phyloP scores from a whole-genome alignment of 352 stramenopile genomes.

The Phytopythium helicoides region DNA sequence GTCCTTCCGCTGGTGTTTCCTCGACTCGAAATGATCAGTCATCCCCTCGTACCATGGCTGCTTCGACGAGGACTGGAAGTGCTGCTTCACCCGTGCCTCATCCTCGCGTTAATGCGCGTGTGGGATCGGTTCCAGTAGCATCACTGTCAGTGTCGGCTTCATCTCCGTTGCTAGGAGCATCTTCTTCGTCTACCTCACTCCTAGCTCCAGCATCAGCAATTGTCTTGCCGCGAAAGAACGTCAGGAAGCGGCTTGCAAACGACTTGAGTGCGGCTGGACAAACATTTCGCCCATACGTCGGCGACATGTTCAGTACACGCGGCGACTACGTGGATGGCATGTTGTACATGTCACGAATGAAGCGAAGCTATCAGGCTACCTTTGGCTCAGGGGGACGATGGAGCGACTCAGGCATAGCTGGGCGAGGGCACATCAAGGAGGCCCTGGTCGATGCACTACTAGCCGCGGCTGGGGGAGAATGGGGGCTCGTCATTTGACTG shows the following conservation, averaged over 20 bases:
- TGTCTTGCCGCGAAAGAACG: conserved; percentile 36
- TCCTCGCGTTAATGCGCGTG: background rate
- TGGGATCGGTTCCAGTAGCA: background rate
- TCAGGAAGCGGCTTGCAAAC: conserved; percentile 31
- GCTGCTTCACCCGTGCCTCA: conserved; percentile 1
- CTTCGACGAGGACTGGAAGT: background rate
- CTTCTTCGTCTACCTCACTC: too few relatives aligned
- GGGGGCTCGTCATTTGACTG: background rate
- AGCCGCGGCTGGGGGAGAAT: conserved; percentile 2
- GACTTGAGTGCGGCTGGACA: conserved; percentile 31
- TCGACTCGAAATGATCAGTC: background rate
- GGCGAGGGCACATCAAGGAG: conserved; percentile 6
- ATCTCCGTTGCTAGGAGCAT: background rate
- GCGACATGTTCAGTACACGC: conserved; percentile 77
- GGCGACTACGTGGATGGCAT: conserved; percentile 85
- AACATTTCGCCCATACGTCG: conserved; percentile 61
- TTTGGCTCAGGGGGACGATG: conserved; percentile 17
- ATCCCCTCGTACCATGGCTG: background rate
- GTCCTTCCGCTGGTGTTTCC: conserved; percentile 8
- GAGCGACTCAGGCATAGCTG: conserved; percentile 1
- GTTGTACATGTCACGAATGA: conserved; percentile 89
- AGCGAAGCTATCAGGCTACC: conserved; percentile 51
- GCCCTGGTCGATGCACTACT: conserved; percentile 3
- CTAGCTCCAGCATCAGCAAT: background rate
- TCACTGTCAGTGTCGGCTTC: conserved; percentile 1